These are phyloP conservation scores for Pseudogymnoascus sp. DNA, from an alignment of 2,329 filamentous ascomycete species.

Conservation along the genomic window DNA sequence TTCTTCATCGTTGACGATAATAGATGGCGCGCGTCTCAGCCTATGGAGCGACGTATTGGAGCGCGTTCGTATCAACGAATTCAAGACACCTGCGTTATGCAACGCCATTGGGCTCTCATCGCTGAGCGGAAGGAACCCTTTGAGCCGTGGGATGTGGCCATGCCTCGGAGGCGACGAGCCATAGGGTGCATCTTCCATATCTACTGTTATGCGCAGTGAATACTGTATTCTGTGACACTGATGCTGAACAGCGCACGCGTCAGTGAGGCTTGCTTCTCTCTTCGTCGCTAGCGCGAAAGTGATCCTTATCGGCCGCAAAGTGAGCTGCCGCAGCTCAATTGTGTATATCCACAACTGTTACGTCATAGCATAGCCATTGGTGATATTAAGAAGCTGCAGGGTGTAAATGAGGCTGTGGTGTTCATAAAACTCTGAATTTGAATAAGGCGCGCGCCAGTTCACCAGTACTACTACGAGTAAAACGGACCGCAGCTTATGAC, in stretches of 20 bases:
- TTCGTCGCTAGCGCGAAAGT: neutral
- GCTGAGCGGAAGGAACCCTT: constrained; percentile 24
- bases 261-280: neutral
- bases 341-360: neutral
- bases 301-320: neutral
- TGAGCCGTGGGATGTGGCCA: constrained; percentile 20
- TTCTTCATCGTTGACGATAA: neutral
- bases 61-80: constrained; percentile 25
- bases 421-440: neutral
- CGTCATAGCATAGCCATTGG: neutral
- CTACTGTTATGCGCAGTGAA: neutral
- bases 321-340: neutral
- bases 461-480: neutral
- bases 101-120: constrained; percentile 27
- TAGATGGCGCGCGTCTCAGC: constrained; percentile 2
- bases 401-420: constrained; percentile 1
- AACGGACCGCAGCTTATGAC: constrained; percentile 2
- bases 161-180: constrained; percentile 18
- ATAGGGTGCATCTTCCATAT: neutral
- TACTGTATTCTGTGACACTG: neutral
- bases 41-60: constrained; percentile 23
- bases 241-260: neutral
- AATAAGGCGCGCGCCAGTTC: neutral
- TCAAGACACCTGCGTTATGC: constrained; percentile 27
- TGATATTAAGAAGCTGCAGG: neutral